Conservation (phyloP, 1,284 basidiomycete species). For the Leccinum solheimii region DNA sequence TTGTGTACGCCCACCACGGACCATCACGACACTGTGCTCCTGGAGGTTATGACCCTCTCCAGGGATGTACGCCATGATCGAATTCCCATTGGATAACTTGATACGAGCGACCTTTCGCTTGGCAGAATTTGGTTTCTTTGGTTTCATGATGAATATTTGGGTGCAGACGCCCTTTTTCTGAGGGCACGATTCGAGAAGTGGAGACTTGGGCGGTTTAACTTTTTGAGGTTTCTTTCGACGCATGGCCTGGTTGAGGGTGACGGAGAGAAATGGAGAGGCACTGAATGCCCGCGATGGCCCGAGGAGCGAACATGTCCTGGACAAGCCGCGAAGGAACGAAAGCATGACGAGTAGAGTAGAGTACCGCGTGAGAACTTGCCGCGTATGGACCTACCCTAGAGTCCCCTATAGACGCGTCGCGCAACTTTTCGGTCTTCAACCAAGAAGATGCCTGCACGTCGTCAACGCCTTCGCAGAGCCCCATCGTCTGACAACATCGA, state of each 20-base stretch:
- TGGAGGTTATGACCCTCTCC: slow-evolving; percentile 99
- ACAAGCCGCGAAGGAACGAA: slow-evolving; percentile 21
- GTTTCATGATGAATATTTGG: slow-evolving; percentile 82
- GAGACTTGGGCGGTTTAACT: slow-evolving; percentile 61
- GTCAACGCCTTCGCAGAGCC: slow-evolving; percentile 40
- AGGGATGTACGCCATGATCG: slow-evolving; percentile 91
- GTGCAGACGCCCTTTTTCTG: slow-evolving; percentile 92
- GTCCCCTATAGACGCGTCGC: slow-evolving; percentile 28
- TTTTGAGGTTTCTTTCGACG: slow-evolving; percentile 56
- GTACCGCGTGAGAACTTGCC: not conserved
- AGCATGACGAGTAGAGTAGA: slow-evolving; percentile 14
- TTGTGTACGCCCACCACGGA: slow-evolving; percentile 93
- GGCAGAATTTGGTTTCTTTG: slow-evolving; percentile 99
- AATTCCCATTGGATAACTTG: slow-evolving; percentile 89
- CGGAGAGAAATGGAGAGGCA: slow-evolving; percentile 52
- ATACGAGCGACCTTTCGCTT: slow-evolving; percentile 97
- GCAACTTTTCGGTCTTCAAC: slow-evolving; percentile 1
- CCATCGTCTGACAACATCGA: slow-evolving; percentile 62
- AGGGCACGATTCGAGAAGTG: slow-evolving; percentile 74
- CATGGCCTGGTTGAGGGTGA: slow-evolving; percentile 85
- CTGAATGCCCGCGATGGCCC: slow-evolving; percentile 60
- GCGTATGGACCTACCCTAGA: slow-evolving; percentile 42
- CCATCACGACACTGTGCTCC: slow-evolving; percentile 94
- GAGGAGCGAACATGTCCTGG: slow-evolving; percentile 22
- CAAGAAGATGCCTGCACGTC: slow-evolving; percentile 49